Percentiles rank a stretch among this genome's conserved stretches.
phyloP scores from a whole-genome alignment of 2,329 filamentous ascomycete species.

The Botrytis squamosa region DNA sequence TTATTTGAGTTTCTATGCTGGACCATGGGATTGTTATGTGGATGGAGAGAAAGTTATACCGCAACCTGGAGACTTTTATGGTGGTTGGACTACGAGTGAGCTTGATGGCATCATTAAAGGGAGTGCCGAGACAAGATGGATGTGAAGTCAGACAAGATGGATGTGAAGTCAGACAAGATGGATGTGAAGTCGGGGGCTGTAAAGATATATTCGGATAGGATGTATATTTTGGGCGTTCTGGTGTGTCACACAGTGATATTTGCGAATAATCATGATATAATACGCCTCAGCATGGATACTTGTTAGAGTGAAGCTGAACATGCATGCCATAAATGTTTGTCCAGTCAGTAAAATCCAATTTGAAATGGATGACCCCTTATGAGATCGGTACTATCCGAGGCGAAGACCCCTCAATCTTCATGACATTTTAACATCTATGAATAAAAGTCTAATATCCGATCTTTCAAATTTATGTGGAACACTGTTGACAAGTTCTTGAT shows the following conservation, averaged over 20 bases:
- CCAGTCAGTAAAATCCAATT: not conserved
- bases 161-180: slow-evolving; percentile 31
- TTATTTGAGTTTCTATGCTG: slow-evolving; percentile 59
- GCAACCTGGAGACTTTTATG: slow-evolving; percentile 63
- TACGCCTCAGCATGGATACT: not conserved
- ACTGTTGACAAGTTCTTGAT: not conserved
- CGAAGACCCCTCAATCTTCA: not conserved
- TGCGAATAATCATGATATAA: not conserved
- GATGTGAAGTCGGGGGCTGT: slow-evolving; percentile 22
- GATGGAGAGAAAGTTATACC: slow-evolving; percentile 59
- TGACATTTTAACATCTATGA: not conserved
- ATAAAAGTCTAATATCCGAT: not conserved
- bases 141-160: slow-evolving; percentile 32
- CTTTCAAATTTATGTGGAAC: not conserved
- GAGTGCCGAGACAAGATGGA: slow-evolving; percentile 36
- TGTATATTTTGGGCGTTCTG: not conserved
- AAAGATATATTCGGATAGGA: not conserved
- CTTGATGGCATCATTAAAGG: slow-evolving; percentile 53
- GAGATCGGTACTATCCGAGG: not conserved
- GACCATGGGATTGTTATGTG: slow-evolving; percentile 61
- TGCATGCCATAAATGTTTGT: not conserved
- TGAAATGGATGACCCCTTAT: not conserved
- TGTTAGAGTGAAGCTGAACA: not conserved
- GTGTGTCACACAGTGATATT: not conserved
- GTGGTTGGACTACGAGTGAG: slow-evolving; percentile 62